Conservation (phyloP, 768 basidiomycete species). For the Lactifluus pinguis region DNA sequence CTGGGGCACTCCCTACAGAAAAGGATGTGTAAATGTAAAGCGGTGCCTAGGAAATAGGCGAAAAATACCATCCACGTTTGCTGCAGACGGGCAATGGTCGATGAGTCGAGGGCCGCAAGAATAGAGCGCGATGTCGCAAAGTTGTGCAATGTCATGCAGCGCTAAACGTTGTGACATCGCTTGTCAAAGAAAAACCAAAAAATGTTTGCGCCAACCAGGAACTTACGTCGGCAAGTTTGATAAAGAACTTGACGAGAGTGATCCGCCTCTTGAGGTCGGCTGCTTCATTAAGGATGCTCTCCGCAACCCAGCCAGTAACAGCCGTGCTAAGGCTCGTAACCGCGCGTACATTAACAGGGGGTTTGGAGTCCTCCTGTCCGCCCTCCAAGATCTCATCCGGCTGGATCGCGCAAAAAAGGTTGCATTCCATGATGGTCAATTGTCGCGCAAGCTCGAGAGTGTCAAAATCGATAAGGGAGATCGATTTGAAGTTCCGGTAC, state of each 20-base stretch:
- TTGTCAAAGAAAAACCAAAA: neutral
- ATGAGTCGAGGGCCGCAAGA: conserved; percentile 90
- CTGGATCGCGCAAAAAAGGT: conserved; percentile 75
- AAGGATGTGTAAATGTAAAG: neutral
- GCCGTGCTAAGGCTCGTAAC: conserved; percentile 84
- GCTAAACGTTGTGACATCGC: conserved; percentile 38
- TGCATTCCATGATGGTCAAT: conserved; percentile 88
- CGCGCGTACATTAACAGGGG: conserved; percentile 66
- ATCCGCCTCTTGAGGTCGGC: conserved; percentile 89
- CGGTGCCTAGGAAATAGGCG: neutral
- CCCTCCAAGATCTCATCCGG: conserved; percentile 85
- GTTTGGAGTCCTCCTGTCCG: conserved; percentile 58
- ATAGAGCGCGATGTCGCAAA: conserved; percentile 91
- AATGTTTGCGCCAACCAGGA: neutral
- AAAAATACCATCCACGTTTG: conserved; percentile 82
- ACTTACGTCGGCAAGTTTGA: conserved; percentile 87
- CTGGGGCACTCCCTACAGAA: conserved; percentile 61
- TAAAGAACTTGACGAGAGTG: conserved; percentile 76
- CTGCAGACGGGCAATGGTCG: conserved; percentile 83
- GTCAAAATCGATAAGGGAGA: conserved; percentile 86
- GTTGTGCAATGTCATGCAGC: conserved; percentile 75
- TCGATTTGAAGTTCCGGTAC: conserved; percentile 49
- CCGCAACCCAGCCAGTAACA: conserved; percentile 94
- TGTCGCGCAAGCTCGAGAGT: conserved; percentile 87
- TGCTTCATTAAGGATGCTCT: conserved; percentile 83